Base-by-base conservation (phyloP, 768 basidiomycete species). In the Hygrophoropsis aurantiaca region DNA sequence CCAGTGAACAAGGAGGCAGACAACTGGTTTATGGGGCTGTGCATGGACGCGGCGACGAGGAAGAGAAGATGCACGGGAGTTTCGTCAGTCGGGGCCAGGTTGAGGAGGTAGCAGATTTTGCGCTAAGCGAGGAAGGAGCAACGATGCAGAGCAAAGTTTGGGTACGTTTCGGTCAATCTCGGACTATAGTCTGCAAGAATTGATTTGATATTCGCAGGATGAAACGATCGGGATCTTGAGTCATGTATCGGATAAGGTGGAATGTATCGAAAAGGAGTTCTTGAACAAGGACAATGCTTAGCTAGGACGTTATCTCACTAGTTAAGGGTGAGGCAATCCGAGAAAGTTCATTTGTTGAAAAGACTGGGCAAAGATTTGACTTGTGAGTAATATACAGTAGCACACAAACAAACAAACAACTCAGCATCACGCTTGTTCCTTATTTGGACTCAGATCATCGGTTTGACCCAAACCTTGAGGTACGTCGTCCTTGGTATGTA, bases 1-100 rank as follows among this genome's bases (percentile, higher is more conserved):
- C 63, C 0, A 13, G 60, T 0, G 63, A 70, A 46, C 55, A 68
- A 35, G 71, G 70, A 1, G 65, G 67, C 25, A 67, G 70, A 13
- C 59, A 65, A 36, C 54, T 73, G 19, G 35, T 73, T 3, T 68
- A 58, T 26, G 59, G 44, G 5, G 66, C 68, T 2, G 35, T 67
- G 2, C n/a, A n/a, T n/a, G 65, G 57, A 5, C 57, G 43, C 32
- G 54, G 52, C 13, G 45, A 59, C 5, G 30, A 56, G 2, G 62
- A 59, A 21, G 55, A 47, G 16, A 25, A 8, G 11, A 48, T 66
- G 54, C 54, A 56, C n/a, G 61, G 60, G 0, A 58, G 46, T 2
- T 64, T 33, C 19, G 20, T 68, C 4, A 48, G 33, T 34, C 25
- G 11, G 3, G 40, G 42, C 15, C 35, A 20, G 7, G 52, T 62